phyloP scores from a whole-genome alignment of 768 basidiomycete genomes.

The Calocybe indica region DNA sequence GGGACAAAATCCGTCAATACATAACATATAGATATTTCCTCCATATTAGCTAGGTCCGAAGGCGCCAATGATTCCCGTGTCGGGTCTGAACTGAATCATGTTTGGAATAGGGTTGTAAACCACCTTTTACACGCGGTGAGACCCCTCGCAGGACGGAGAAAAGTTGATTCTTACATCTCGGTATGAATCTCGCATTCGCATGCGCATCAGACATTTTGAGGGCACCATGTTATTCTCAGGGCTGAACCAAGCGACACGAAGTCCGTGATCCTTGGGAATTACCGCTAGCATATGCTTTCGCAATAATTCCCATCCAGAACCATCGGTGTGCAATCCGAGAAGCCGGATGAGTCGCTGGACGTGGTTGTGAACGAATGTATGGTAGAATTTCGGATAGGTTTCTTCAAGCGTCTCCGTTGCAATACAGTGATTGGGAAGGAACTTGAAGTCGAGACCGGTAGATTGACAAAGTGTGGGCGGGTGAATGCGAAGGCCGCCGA shows the following conservation, averaged over 20 bases:
- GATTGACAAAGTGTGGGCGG: slow-evolving; percentile 40
- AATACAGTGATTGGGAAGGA: slow-evolving; percentile 49
- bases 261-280: slow-evolving; percentile 39
- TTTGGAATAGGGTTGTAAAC: slow-evolving; percentile 48
- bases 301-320: slow-evolving; percentile 45
- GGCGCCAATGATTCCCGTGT: not conserved
- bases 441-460: slow-evolving; percentile 43
- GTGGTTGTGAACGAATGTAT: slow-evolving; percentile 56
- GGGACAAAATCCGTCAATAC: no score
- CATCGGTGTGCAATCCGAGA: slow-evolving; percentile 45
- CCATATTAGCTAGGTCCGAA: no score
- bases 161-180: slow-evolving; percentile 37
- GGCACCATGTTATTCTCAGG: slow-evolving; percentile 31
- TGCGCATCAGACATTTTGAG: slow-evolving; percentile 54
- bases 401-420: slow-evolving; percentile 41
- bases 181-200: slow-evolving; percentile 51
- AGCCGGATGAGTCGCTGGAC: slow-evolving; percentile 51
- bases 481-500: slow-evolving; percentile 53
- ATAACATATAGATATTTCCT: no score
- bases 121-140: slow-evolving; percentile 25
- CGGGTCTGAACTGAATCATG: slow-evolving; percentile 43
- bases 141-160: not conserved
- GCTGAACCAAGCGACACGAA: slow-evolving; percentile 43
- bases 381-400: slow-evolving; percentile 51
- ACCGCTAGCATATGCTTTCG: slow-evolving; percentile 35